Evolutionary conservation across 2,329 filamentous ascomycete genomes (phyloP).

Genomic region (Aureobasidium subglaciale): DNA sequence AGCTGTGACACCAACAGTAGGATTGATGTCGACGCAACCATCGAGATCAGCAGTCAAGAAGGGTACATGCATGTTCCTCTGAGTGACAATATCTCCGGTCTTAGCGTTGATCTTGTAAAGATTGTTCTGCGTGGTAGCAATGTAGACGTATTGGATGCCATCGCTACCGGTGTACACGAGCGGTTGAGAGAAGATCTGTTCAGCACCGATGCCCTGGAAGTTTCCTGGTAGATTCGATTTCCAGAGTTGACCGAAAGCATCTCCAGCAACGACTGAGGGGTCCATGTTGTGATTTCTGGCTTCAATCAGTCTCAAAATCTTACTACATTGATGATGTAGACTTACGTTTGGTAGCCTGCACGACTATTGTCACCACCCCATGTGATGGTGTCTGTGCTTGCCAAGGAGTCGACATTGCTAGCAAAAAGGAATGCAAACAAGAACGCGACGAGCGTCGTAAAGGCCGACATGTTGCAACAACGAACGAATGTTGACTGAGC

Average conservation of each 20-base stretch:
- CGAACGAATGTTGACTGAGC: too few species aligned
- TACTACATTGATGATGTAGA: background rate
- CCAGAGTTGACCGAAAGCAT: slow-evolving; percentile 51
- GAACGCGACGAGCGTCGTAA: background rate
- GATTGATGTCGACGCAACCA: slow-evolving; percentile 43
- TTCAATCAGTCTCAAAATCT: background rate
- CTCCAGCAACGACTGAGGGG: slow-evolving; percentile 49
- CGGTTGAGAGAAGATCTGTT: slow-evolving; percentile 49
- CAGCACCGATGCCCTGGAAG: slow-evolving; percentile 40
- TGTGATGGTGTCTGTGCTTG: slow-evolving; percentile 48
- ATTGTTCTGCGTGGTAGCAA: slow-evolving; percentile 53
- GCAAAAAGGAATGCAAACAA: background rate
- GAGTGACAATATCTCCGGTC: slow-evolving; percentile 20
- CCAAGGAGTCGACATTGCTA: slow-evolving; percentile 13
- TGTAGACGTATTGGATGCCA: slow-evolving; percentile 39
- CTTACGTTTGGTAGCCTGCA: slow-evolving; percentile 17
- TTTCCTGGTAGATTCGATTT: slow-evolving; percentile 45
- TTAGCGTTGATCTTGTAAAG: slow-evolving; percentile 51
- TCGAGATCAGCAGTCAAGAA: slow-evolving; percentile 42
- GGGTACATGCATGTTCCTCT: slow-evolving; percentile 43
- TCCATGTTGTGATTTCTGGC: slow-evolving; percentile 54
- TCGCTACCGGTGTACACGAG: slow-evolving; percentile 44
- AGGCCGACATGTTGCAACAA: background rate
- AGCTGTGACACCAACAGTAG: slow-evolving; percentile 41
- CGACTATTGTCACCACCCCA: slow-evolving; percentile 43